Evolutionary conservation across 106 monocot species (phyloP).

Genomic region (Chionographis japonica): DNA sequence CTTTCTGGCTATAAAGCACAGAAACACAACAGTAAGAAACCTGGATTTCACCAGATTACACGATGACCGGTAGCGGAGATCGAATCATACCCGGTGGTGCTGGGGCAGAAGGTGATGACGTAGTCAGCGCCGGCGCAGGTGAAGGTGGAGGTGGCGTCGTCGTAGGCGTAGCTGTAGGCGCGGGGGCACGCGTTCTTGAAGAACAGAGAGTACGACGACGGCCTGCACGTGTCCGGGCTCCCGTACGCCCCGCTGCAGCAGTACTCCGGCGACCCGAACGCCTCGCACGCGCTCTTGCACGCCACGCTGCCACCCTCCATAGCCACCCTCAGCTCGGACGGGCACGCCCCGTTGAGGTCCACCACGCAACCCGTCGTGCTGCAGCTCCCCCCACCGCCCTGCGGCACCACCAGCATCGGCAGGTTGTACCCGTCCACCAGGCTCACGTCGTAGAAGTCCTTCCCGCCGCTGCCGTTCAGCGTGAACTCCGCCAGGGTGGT

Average conservation of each 20-base stretch:
- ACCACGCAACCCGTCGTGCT: not conserved
- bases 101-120: slow-evolving; percentile 11
- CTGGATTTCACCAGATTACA: no score
- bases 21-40: no score
- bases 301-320: not conserved
- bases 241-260: slow-evolving; percentile 28
- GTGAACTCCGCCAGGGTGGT: slow-evolving; percentile 31
- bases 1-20: no score
- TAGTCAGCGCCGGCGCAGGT: slow-evolving; percentile 1
- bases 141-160: slow-evolving; percentile 15
- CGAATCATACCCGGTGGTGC: no score
- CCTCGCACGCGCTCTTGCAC: slow-evolving; percentile 37
- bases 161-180: slow-evolving; percentile 18
- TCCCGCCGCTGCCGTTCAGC: slow-evolving; percentile 13
- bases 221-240: slow-evolving; percentile 18
- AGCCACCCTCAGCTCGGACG: slow-evolving; percentile 6
- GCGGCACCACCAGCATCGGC: slow-evolving; percentile 12
- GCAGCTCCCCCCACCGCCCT: not conserved
- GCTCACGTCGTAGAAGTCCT: slow-evolving; percentile 37
- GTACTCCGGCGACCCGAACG: slow-evolving; percentile 27
- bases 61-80: no score
- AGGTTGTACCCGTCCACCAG: slow-evolving; percentile 30
- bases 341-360: slow-evolving; percentile 3
- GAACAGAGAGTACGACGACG: slow-evolving; percentile 2
- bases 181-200: slow-evolving; percentile 7